A percentile compares a stretch with the other conserved stretches of the same genome.
Conservation (phyloP, 345 rosid genomes). For the Stellera chamaejasme region DNA sequence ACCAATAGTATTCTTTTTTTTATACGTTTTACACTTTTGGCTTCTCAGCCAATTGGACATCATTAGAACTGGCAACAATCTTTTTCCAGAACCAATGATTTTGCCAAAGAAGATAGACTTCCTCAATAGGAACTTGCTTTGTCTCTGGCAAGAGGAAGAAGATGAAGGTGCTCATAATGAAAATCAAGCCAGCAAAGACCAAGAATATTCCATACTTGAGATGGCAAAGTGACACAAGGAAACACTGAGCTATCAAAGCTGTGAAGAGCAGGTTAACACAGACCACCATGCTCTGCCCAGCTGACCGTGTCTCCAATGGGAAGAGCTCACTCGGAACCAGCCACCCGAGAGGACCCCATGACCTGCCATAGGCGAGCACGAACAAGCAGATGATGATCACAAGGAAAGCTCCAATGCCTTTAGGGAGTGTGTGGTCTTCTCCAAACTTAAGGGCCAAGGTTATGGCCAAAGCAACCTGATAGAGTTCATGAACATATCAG, state of each 20-base stretch:
- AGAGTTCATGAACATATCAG: no score
- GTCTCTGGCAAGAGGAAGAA: constrained; percentile 83
- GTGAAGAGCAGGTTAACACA: constrained; percentile 79
- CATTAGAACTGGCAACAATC: constrained; percentile 23
- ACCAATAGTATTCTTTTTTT: no score
- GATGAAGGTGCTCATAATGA: constrained; percentile 66
- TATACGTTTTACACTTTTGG: no score
- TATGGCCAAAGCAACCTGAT: constrained; percentile 46
- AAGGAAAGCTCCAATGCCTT: constrained; percentile 35
- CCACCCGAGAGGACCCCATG: constrained; percentile 99
- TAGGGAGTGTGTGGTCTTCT: constrained; percentile 39
- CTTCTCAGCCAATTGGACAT: background rate
- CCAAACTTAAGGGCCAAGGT: constrained; percentile 65
- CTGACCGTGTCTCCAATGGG: constrained; percentile 84
- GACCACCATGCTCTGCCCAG: constrained; percentile 86
- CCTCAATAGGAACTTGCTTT: constrained; percentile 85
- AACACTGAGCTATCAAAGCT: constrained; percentile 73
- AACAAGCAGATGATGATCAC: constrained; percentile 59
- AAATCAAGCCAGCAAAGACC: constrained; percentile 53
- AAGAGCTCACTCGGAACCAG: constrained; percentile 86
- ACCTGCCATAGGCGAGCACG: constrained; percentile 76
- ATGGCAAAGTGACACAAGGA: constrained; percentile 63
- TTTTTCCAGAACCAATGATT: constrained; percentile 79
- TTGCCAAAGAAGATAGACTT: constrained; percentile 64
- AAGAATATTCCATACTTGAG: constrained; percentile 69